Evolutionary conservation across 1,139 yeast genomes (phyloP), one percentile per base, ranked within the genome.

Genomic region (Candida neerlandica): DNA sequence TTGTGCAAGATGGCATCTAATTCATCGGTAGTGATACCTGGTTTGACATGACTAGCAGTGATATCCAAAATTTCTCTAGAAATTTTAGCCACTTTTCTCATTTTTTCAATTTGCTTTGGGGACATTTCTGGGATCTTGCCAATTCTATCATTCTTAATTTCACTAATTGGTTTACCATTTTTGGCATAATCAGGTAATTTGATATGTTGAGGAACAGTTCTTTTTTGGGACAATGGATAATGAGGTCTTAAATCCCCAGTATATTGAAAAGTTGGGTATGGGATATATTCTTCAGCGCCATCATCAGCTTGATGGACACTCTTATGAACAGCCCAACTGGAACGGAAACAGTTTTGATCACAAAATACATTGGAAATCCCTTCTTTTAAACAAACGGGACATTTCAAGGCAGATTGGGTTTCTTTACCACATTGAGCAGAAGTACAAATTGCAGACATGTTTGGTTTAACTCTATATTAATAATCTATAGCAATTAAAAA

Each of bases 1-100:
- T 81, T 80, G 65, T 94, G 98, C 45, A 90, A 90, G 56, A 92
- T 80, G 44, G 77, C 84, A 66, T 95, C 99, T 51, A 95, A 74
- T 65, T 89, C 96, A 63, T 95, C 99, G 38, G 99, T 94, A 47
- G 98, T 92, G 52, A 90, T 73, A 37, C 99, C 99, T 0, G 96
- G 96, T 58, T 75, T 80, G 43, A 89, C 76, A 35, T 89, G 86
- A 4, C 89, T 85, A 4, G 96, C 99, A 6, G 95, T 96, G 9
- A 78, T 74, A 66, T 95, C 99, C 56, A 92, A 72, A 26, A 95
- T 84, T 67, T 92, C 97, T 63, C 99, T 80, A 11, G 92, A 95
- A n/a, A 85, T 70, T 49, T 76, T 75, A 54, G 89, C 85, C 11
- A 88, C 94, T 56, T 82, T 80, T 57, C 92, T 80, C 71, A 92